Conservation (phyloP, 306 rosid genomes). For the Geum urbanum region DNA sequence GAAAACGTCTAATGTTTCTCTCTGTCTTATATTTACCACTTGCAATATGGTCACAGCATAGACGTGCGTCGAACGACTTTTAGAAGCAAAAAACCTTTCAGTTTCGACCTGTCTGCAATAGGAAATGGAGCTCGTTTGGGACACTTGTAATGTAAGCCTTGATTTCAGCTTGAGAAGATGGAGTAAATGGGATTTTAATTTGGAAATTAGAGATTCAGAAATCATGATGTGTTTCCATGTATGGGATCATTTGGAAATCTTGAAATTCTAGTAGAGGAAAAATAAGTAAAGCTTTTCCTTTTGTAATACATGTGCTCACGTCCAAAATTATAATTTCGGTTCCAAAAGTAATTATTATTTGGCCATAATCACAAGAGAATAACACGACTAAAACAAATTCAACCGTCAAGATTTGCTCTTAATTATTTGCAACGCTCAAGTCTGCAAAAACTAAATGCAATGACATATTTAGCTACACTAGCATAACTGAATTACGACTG, state of each 20-base stretch:
- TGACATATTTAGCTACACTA: too few species aligned
- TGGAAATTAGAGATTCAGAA: background rate
- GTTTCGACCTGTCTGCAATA: constrained; percentile 1
- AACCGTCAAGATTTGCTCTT: too few species aligned
- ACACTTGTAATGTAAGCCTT: background rate
- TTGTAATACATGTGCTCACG: background rate
- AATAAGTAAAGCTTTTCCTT: background rate
- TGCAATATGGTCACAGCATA: background rate
- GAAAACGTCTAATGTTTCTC: background rate
- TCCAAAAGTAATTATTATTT: background rate
- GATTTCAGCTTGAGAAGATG: background rate
- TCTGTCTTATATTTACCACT: background rate
- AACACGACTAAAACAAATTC: background rate
- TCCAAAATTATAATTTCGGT: background rate
- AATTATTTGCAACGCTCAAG: too few species aligned
- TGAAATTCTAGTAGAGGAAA: background rate
- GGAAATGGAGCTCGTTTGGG: background rate
- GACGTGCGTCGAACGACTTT: constrained; percentile 5
- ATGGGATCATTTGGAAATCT: background rate
- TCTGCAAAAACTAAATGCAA: too few species aligned
- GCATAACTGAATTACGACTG: too few species aligned
- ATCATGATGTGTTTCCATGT: background rate
- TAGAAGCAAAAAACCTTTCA: background rate
- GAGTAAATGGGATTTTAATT: background rate
- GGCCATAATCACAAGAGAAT: background rate